A percentile compares a stretch with the other conserved stretches of the same genome.
phyloP scores from a whole-genome alignment of 257 asterid genomes.

The Linderniella brevidens region DNA sequence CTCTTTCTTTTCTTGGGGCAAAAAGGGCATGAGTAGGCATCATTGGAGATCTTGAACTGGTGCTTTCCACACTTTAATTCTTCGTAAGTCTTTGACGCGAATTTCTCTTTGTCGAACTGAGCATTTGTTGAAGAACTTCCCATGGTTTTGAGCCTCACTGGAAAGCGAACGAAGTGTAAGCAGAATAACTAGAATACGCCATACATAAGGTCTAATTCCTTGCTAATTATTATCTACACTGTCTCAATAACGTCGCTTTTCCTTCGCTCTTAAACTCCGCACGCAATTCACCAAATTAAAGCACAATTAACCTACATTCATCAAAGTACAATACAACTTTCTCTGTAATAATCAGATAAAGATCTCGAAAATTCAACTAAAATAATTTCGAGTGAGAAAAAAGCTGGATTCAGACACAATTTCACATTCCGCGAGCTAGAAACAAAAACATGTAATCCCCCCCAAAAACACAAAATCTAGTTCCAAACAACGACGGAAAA shows the following conservation, averaged over 20 bases:
- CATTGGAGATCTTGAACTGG: slow-evolving; percentile 33
- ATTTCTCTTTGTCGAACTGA: slow-evolving; percentile 16
- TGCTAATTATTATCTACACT: neutral
- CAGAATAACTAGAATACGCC: slow-evolving; percentile 1
- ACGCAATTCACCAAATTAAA: too few species aligned
- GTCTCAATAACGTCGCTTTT: neutral
- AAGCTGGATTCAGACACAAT: too few species aligned
- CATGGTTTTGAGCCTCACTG: slow-evolving; percentile 19
- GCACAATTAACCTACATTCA: too few species aligned
- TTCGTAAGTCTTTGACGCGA: slow-evolving; percentile 18
- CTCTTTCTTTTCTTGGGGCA: slow-evolving; percentile 54
- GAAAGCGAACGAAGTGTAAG: neutral
- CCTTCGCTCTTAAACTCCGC: too few species aligned
- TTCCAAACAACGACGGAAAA: too few species aligned
- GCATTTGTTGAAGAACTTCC: slow-evolving; percentile 19
- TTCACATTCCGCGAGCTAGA: too few species aligned
- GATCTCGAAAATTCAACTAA: too few species aligned
- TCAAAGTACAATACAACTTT: too few species aligned
- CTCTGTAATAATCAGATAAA: too few species aligned
- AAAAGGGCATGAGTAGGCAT: slow-evolving; percentile 52
- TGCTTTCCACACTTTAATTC: slow-evolving; percentile 41
- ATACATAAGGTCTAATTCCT: neutral
- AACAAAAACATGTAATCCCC: too few species aligned
- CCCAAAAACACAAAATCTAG: too few species aligned
- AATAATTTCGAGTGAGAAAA: too few species aligned